Conservation (phyloP, 371 early-diverging fungal species). For the Mucor plumbeus region DNA sequence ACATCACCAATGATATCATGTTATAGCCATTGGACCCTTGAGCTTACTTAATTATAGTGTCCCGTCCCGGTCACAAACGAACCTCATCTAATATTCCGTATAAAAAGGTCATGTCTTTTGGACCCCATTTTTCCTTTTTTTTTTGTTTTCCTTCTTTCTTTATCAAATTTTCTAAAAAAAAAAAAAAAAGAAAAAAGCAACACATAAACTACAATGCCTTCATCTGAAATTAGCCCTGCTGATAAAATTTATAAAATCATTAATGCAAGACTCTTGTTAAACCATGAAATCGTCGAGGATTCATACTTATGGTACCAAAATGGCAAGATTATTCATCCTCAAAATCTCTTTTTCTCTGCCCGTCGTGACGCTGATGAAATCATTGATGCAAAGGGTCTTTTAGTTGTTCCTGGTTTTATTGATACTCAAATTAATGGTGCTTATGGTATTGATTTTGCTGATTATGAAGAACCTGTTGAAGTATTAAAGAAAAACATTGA, state of each 20-base stretch:
- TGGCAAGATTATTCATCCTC: conserved; percentile 82
- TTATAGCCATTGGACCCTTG: conserved; percentile 11
- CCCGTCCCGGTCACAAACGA: conserved; percentile 10
- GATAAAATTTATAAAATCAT: conserved; percentile 75
- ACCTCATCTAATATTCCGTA: background rate
- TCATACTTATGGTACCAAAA: conserved; percentile 78
- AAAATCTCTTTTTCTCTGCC: conserved; percentile 71
- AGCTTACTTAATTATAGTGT: conserved; percentile 15
- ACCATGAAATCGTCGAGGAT: conserved; percentile 74
- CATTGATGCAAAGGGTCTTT: conserved; percentile 75
- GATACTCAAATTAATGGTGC: conserved; percentile 89
- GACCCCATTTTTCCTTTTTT: conserved; percentile 8
- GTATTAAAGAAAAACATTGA: conserved; percentile 57
- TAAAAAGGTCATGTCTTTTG: conserved; percentile 1
- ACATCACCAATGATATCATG: conserved; percentile 8
- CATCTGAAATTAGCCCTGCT: background rate
- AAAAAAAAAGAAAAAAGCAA: no score
- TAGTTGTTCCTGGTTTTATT: conserved; percentile 83
- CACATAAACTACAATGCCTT: conserved; percentile 4
- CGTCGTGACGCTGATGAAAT: conserved; percentile 71
- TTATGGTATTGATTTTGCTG: conserved; percentile 86
- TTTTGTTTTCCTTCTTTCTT: background rate
- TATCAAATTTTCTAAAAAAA: background rate
- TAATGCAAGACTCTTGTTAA: conserved; percentile 76
- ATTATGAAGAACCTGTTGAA: conserved; percentile 47